Conservation (phyloP, 768 basidiomycete genomes). For the Tulasnella sp. region DNA sequence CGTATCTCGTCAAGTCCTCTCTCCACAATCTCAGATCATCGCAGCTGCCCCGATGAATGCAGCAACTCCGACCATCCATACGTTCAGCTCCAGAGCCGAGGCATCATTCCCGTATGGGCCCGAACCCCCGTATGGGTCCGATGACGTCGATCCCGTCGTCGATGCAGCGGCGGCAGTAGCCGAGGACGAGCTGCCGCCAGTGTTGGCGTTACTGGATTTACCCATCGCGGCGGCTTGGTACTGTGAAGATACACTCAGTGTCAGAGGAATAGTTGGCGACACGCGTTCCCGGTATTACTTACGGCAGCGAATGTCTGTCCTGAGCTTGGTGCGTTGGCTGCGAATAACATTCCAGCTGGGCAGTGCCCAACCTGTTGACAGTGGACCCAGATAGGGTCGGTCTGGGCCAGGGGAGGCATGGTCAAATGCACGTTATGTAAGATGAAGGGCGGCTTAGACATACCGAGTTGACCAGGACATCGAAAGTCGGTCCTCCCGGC, state of each 20-base stretch:
- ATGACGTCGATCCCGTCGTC: not conserved
- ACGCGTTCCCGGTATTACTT: not conserved
- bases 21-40: not conserved
- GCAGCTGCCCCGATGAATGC: not conserved
- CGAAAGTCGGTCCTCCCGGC: not conserved
- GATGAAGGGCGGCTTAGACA: not conserved
- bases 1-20: not conserved
- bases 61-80: not conserved
- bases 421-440: not conserved
- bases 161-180: not conserved
- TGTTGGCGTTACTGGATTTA: not conserved
- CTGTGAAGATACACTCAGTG: not conserved
- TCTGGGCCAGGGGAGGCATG: slow-evolving; percentile 30
- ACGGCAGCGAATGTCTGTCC: slow-evolving; percentile 21
- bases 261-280: not conserved
- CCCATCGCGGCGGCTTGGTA: not conserved
- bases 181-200: not conserved
- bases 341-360: slow-evolving; percentile 22
- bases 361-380: slow-evolving; percentile 24
- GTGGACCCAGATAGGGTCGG: slow-evolving; percentile 46
- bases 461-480: slow-evolving; percentile 16
- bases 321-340: slow-evolving; percentile 18
- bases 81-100: not conserved
- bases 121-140: no score
- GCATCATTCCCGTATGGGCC: not conserved